Percentiles rank a stretch among this genome's conserved stretches.
Conservation (phyloP, 2,329 filamentous ascomycete species). For the Aspergillus sp. region DNA sequence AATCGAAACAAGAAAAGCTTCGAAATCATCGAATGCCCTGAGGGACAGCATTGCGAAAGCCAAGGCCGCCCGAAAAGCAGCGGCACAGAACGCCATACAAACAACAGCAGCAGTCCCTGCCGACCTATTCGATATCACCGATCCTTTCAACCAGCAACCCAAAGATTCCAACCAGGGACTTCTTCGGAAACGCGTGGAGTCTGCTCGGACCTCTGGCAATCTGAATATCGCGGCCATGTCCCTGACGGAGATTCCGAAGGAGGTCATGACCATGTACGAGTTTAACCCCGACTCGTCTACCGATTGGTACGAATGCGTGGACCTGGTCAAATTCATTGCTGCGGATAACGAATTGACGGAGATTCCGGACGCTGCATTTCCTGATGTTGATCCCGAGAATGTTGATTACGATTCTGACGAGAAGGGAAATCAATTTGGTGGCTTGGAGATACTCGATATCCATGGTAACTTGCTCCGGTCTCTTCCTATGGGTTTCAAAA, state of each 20-base stretch:
- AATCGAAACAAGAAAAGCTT: slow-evolving; percentile 35
- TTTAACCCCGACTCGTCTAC: slow-evolving; percentile 58
- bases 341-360: slow-evolving; percentile 82
- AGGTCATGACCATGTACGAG: slow-evolving; percentile 88
- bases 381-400: slow-evolving; percentile 56
- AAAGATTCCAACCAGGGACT: slow-evolving; percentile 58
- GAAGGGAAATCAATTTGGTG: slow-evolving; percentile 70
- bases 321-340: slow-evolving; percentile 74
- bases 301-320: slow-evolving; percentile 87
- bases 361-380: slow-evolving; percentile 69
- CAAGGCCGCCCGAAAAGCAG: slow-evolving; percentile 67
- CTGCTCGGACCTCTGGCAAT: slow-evolving; percentile 68
- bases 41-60: slow-evolving; percentile 90
- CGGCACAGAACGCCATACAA: slow-evolving; percentile 23
- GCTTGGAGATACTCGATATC: slow-evolving; percentile 72
- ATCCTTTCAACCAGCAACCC: slow-evolving; percentile 54
- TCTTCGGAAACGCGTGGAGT: slow-evolving; percentile 63
- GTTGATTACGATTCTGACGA: slow-evolving; percentile 59
- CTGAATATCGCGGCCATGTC: slow-evolving; percentile 84
- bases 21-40: slow-evolving; percentile 71
- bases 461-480: slow-evolving; percentile 73
- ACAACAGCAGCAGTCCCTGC: slow-evolving; percentile 7
- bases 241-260: slow-evolving; percentile 68
- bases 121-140: slow-evolving; percentile 44
- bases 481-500: slow-evolving; percentile 68